Conservation (phyloP, 2,329 filamentous ascomycete species). For the Aspergillus tamarii region DNA sequence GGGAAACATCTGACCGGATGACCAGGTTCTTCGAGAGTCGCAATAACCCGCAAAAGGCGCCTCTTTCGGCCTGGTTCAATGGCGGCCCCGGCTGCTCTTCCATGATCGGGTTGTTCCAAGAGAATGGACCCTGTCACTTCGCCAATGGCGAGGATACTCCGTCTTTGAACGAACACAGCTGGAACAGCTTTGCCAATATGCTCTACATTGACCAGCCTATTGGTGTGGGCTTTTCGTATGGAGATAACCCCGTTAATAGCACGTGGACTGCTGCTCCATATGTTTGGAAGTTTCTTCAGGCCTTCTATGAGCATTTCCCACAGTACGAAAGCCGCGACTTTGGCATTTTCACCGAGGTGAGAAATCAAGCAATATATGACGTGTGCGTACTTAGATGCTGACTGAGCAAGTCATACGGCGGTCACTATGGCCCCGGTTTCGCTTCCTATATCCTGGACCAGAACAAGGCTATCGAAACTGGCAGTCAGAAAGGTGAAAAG, state of each 20-base stretch:
- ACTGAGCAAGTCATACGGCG: constrained; percentile 36
- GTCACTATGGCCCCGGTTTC: constrained; percentile 41
- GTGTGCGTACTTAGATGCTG: neutral
- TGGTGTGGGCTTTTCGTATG: constrained; percentile 58
- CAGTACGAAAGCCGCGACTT: constrained; percentile 45
- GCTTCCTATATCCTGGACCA: constrained; percentile 41
- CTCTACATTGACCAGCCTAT: constrained; percentile 69
- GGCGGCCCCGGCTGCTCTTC: constrained; percentile 52
- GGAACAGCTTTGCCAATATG: constrained; percentile 65
- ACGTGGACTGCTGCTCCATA: constrained; percentile 52
- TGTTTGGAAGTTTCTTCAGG: constrained; percentile 62
- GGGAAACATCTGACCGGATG: neutral
- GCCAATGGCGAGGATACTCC: constrained; percentile 47
- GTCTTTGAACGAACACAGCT: constrained; percentile 56
- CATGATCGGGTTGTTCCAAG: constrained; percentile 46
- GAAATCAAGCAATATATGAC: neutral
- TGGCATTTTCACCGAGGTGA: constrained; percentile 37
- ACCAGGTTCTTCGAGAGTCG: constrained; percentile 52
- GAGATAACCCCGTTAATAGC: constrained; percentile 36
- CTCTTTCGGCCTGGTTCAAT: constrained; percentile 51
- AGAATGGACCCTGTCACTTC: constrained; percentile 49
- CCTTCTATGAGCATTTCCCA: constrained; percentile 41
- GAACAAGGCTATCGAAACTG: constrained; percentile 39
- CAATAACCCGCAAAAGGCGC: constrained; percentile 48
- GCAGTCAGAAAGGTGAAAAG: constrained; percentile 45